phyloP scores from a whole-genome alignment of 768 basidiomycete species.

The Collybia sordida region DNA sequence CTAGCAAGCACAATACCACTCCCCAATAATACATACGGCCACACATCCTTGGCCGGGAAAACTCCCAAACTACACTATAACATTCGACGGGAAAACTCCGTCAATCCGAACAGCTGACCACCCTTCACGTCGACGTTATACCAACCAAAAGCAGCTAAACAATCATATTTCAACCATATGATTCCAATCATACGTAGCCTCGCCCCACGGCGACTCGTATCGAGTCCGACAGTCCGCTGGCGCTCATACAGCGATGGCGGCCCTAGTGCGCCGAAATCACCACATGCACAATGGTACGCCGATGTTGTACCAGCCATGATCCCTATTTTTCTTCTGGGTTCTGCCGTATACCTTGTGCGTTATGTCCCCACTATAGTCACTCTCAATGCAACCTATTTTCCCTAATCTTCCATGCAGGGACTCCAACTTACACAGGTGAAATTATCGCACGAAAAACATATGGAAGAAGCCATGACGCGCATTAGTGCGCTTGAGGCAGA shows the following conservation, averaged over 20 bases:
- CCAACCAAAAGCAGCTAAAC: neutral
- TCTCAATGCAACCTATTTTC: neutral
- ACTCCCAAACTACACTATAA: neutral
- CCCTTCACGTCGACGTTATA: neutral
- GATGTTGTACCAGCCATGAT: constrained; percentile 75
- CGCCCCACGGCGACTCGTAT: constrained; percentile 10
- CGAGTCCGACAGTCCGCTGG: constrained; percentile 11
- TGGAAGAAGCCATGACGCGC: constrained; percentile 56
- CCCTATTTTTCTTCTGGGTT: constrained; percentile 75
- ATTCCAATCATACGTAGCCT: constrained; percentile 15
- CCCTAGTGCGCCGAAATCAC: constrained; percentile 31
- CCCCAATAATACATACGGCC: neutral
- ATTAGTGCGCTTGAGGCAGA: constrained; percentile 60
- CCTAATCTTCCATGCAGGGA: constrained; percentile 39
- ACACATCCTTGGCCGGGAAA: neutral
- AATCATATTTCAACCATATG: neutral
- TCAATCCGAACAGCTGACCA: constrained; percentile 13
- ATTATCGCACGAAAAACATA: constrained; percentile 70
- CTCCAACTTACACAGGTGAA: constrained; percentile 62
- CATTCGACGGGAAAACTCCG: constrained; percentile 11
- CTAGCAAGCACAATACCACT: too few relatives aligned
- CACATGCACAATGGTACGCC: constrained; percentile 68
- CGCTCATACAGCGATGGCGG: constrained; percentile 15
- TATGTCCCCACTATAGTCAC: neutral
- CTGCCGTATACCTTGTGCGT: constrained; percentile 73